phyloP scores from a whole-genome alignment of 768 basidiomycete genomes.

The Boletus rufocinnamomeus region DNA sequence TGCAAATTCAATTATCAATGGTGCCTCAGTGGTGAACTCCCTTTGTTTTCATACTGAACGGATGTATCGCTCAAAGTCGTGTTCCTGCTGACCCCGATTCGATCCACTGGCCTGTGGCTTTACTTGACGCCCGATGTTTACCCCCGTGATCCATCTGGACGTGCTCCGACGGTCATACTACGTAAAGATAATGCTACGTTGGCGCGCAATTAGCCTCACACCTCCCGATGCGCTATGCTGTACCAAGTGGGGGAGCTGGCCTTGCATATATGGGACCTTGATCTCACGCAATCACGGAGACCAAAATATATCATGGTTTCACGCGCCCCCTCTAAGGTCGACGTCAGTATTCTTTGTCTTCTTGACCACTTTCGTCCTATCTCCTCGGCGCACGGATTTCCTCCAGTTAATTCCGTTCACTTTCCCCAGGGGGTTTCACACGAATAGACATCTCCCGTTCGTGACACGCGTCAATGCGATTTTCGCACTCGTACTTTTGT shows the following conservation, averaged over 20 bases:
- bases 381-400: background rate
- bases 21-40: background rate
- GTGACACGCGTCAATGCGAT: background rate
- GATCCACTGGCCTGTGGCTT: background rate
- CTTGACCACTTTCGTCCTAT: background rate
- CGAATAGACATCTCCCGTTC: background rate
- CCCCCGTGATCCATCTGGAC: background rate
- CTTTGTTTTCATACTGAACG: background rate
- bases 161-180: background rate
- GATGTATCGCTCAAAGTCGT: background rate
- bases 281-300: too few species aligned
- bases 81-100: background rate
- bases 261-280: too few species aligned
- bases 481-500: background rate
- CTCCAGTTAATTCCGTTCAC: background rate
- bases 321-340: background rate
- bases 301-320: background rate
- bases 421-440: background rate
- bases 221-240: background rate
- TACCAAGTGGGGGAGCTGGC: background rate
- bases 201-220: background rate
- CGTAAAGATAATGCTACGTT: background rate
- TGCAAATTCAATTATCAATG: background rate
- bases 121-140: background rate
- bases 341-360: background rate